These are phyloP conservation scores for Biscutella auriculata DNA, from an alignment of 441 rosid genomes.

Conservation along the genomic window DNA sequence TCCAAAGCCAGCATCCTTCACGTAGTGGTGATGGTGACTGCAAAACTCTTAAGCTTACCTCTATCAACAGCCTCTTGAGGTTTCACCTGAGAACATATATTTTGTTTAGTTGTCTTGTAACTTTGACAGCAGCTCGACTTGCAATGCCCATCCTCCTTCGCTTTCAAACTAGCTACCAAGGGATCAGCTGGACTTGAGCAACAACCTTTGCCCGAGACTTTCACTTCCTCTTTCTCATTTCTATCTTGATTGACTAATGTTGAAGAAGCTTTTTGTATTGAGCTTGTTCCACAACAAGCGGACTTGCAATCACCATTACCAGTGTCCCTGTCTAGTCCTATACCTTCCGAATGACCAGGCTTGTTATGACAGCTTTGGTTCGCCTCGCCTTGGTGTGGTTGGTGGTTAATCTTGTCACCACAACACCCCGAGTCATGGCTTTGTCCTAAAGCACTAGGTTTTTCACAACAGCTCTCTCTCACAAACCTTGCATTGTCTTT, in stretches of 20 bases:
- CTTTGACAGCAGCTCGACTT: constrained; percentile 11
- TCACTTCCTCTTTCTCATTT: background rate
- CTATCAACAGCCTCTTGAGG: constrained; percentile 32
- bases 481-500: constrained; percentile 5
- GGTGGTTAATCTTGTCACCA: constrained; percentile 12
- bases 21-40: constrained; percentile 25
- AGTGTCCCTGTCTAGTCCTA: background rate
- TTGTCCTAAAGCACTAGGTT: background rate
- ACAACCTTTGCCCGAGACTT: constrained; percentile 11
- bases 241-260: background rate
- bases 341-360: too few species aligned
- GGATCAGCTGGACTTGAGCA: constrained; percentile 12
- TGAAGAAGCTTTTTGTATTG: constrained; percentile 3
- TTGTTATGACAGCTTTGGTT: constrained; percentile 14
- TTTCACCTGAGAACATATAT: constrained; percentile 1
- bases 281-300: constrained; percentile 11
- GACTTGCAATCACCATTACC: constrained; percentile 7
- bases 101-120: background rate
- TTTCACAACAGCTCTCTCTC: constrained; percentile 15
- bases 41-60: constrained; percentile 42
- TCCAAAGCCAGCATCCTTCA: constrained; percentile 25
- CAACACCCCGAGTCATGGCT: constrained; percentile 10
- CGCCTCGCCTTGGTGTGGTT: background rate
- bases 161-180: constrained; percentile 10
- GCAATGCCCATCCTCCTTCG: background rate